Conservation (phyloP, 139 green algal genomes). For the Haematococcus sp. region DNA sequence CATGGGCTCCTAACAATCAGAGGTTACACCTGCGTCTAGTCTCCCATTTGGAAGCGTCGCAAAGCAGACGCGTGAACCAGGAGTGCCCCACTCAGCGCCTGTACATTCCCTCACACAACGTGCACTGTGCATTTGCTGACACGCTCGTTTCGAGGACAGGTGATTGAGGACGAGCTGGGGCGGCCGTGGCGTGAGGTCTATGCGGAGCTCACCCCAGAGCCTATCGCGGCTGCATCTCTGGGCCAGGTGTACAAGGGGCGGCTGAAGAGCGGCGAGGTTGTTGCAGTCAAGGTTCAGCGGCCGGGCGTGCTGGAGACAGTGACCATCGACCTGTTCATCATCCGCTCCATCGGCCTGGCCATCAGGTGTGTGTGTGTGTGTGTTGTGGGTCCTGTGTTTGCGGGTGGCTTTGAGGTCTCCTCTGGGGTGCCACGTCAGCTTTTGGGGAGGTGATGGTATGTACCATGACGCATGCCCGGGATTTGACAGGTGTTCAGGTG, state of each 20-base stretch:
- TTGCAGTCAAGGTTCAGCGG: constrained; percentile 96
- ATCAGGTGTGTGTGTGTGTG: constrained; percentile 26
- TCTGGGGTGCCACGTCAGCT: too few relatives aligned
- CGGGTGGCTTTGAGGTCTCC: too few relatives aligned
- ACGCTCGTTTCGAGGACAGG: neutral
- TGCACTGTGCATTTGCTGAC: constrained; percentile 24
- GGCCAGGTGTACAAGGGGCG: constrained; percentile 88
- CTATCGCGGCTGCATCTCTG: constrained; percentile 89
- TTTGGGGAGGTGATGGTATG: too few relatives aligned
- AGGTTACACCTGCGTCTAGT: too few relatives aligned
- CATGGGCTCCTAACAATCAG: too few relatives aligned
- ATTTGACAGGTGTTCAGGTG: too few relatives aligned
- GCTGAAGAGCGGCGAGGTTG: constrained; percentile 75
- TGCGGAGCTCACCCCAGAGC: constrained; percentile 77
- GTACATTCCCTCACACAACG: too few relatives aligned
- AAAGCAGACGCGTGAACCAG: too few relatives aligned
- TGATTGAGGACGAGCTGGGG: constrained; percentile 83
- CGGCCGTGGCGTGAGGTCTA: constrained; percentile 83
- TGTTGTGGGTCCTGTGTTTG: too few relatives aligned
- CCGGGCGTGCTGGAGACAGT: constrained; percentile 87
- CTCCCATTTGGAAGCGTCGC: too few relatives aligned
- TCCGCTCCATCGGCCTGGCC: constrained; percentile 69
- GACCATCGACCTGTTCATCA: constrained; percentile 94
- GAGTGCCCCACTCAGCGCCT: too few relatives aligned
- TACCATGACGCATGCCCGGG: too few relatives aligned